phyloP scores from a whole-genome alignment of 306 rosid species.

The Calophaca sinica region DNA sequence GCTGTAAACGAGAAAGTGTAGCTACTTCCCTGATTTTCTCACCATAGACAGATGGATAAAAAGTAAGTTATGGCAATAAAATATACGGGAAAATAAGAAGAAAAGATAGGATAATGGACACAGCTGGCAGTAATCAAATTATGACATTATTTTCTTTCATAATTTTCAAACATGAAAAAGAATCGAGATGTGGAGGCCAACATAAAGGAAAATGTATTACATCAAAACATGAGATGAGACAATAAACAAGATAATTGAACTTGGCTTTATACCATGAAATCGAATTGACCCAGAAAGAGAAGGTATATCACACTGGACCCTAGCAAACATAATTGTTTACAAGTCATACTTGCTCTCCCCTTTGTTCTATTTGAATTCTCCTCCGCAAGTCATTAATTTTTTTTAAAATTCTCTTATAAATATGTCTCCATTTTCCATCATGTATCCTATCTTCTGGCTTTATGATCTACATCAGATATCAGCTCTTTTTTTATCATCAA shows the following conservation, averaged over 20 bases:
- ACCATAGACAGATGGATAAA: slow-evolving; percentile 43
- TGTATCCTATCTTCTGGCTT: neutral
- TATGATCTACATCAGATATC: slow-evolving; percentile 34
- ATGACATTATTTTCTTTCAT: slow-evolving; percentile 11
- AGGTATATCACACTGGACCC: neutral
- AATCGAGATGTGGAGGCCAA: slow-evolving; percentile 18
- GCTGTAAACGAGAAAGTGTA: slow-evolving; percentile 97
- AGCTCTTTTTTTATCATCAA: slow-evolving; percentile 5
- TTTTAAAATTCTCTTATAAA: slow-evolving; percentile 17
- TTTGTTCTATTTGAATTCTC: slow-evolving; percentile 5
- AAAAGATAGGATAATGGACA: slow-evolving; percentile 17
- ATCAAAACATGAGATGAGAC: neutral
- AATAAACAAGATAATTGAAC: slow-evolving; percentile 19
- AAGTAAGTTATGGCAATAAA: slow-evolving; percentile 41
- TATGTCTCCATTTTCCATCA: neutral
- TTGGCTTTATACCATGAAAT: slow-evolving; percentile 18
- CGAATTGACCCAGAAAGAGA: neutral
- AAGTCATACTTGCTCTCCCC: slow-evolving; percentile 6
- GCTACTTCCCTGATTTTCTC: slow-evolving; percentile 90
- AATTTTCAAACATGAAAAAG: neutral
- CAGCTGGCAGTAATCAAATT: slow-evolving; percentile 19
- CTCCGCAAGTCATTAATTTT: slow-evolving; percentile 1
- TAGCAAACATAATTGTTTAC: slow-evolving; percentile 14
- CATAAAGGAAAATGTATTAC: neutral
- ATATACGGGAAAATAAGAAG: slow-evolving; percentile 6